These are phyloP conservation scores for Linderniella brevidens DNA, from an alignment of 257 asterid genomes.

Conservation along the genomic window DNA sequence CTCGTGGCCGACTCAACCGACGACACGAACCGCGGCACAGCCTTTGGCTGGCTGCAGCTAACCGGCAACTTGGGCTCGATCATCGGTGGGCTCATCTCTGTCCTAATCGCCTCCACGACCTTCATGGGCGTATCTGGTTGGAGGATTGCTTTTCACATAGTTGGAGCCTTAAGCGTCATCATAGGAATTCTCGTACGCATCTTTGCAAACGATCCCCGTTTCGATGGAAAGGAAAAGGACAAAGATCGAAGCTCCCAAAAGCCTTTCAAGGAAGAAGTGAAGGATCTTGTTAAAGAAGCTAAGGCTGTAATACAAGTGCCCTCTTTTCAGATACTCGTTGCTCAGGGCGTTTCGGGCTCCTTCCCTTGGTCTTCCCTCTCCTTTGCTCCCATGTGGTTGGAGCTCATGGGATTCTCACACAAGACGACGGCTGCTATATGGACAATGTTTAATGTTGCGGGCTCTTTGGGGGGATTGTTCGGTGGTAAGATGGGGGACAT, in stretches of 20 bases:
- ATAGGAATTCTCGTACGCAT: constrained; percentile 48
- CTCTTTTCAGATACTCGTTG: constrained; percentile 51
- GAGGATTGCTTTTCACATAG: constrained; percentile 75
- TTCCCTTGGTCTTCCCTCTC: constrained; percentile 66
- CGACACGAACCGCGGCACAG: constrained; percentile 69
- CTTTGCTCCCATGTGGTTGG: constrained; percentile 76
- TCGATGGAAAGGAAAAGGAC: constrained; percentile 23
- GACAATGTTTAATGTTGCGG: constrained; percentile 47
- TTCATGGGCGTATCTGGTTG: constrained; percentile 78
- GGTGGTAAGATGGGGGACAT: constrained; percentile 81
- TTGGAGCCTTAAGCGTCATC: constrained; percentile 40
- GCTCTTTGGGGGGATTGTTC: constrained; percentile 52
- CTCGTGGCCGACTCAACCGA: constrained; percentile 86
- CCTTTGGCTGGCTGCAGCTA: constrained; percentile 73
- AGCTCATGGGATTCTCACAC: constrained; percentile 81
- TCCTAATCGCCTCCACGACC: constrained; percentile 46
- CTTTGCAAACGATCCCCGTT: constrained; percentile 63
- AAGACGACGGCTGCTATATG: constrained; percentile 40
- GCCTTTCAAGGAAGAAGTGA: constrained; percentile 27
- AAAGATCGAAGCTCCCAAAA: constrained; percentile 15
- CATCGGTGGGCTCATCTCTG: constrained; percentile 51
- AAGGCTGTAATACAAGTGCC: constrained; percentile 49
- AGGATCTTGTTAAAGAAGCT: constrained; percentile 44
- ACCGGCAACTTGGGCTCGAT: constrained; percentile 62
- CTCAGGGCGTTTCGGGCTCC: constrained; percentile 69